Evolutionary conservation across 139 green algal species (phyloP), one percentile per base, ranked within the genome.

Genomic region (Tetratostichococcus sp.): DNA sequence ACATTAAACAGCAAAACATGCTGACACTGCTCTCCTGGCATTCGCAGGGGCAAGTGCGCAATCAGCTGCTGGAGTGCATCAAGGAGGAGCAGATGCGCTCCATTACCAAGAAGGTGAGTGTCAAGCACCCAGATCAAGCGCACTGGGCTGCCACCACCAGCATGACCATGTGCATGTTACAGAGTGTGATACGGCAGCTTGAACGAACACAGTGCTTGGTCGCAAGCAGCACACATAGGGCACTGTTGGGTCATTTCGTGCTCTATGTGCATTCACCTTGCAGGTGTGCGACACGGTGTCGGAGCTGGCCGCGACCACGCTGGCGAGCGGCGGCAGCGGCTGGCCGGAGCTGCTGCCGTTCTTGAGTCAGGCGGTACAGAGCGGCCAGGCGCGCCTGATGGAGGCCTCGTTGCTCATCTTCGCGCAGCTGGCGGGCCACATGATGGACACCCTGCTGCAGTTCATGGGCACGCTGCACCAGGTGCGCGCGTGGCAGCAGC

Each of bases 321-420:
- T 87, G 30, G 86, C 90, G 8, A 50, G 39, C 39, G 39, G 39
- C 35, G 81, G 86, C 62, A 43, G 72, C 14, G 78, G 81, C 30
- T 99, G 95, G 95, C 90, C 91, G 0, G 94, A 99, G 87, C 84
- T 99, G 71, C 82, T 98, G 66, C 95, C 94, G 2, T 92, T 94
- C 77, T 84, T 98, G 67, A 94, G 97, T 79, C 74, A 90, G 71
- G 93, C 85, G 65, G 85, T 93, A 28, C 91, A 91, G 79, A 80
- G 71, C 2, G 74, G 75, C 23, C 34, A 80, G 25, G 70, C 72
- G 30, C 69, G 83, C 22, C 75, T 84, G 34, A 80, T 90, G 75
- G 89, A 93, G 79, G 79, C 70, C 28, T 82, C 79, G 1, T 85
- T 97, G 39, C 74, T 76, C 14, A 87, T 97, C 33, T 88, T 97